Evolutionary conservation across 164 flowering plant species (phyloP).

Genomic region (Buxus sempervirens): DNA sequence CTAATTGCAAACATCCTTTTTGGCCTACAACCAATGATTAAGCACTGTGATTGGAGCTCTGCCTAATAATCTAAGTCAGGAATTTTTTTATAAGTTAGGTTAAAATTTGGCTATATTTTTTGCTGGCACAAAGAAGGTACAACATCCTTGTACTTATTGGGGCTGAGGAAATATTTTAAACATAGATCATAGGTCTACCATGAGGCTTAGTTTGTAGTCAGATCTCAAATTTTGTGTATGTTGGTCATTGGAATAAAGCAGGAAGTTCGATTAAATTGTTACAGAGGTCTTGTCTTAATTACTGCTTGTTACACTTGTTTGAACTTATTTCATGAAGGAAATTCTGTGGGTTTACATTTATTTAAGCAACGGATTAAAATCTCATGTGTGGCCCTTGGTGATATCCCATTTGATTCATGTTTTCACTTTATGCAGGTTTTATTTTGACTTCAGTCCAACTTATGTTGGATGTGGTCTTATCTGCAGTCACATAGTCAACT

Average conservation of each 20-base stretch:
- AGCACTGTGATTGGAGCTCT: background rate
- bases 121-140: too few relatives aligned
- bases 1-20: too few relatives aligned
- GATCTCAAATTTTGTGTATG: too few relatives aligned
- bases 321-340: background rate
- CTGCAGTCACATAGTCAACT: conserved; percentile 95
- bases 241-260: too few relatives aligned
- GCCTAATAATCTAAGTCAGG: background rate
- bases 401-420: background rate
- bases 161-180: too few relatives aligned
- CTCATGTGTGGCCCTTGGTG: background rate
- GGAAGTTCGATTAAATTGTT: too few relatives aligned
- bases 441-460: conserved; percentile 96
- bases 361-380: background rate
- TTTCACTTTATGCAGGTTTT: conserved; percentile 61
- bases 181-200: too few relatives aligned
- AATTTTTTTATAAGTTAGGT: background rate
- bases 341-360: background rate
- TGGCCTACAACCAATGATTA: too few relatives aligned
- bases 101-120: too few relatives aligned
- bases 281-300: too few relatives aligned
- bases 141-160: too few relatives aligned
- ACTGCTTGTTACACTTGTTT: background rate
- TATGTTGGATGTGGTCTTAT: conserved; percentile 98
- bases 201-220: too few relatives aligned